A percentile compares a stretch with the other conserved stretches of the same genome.
phyloP scores from a whole-genome alignment of 768 basidiomycete genomes.

The Kwoniella dejecticola region DNA sequence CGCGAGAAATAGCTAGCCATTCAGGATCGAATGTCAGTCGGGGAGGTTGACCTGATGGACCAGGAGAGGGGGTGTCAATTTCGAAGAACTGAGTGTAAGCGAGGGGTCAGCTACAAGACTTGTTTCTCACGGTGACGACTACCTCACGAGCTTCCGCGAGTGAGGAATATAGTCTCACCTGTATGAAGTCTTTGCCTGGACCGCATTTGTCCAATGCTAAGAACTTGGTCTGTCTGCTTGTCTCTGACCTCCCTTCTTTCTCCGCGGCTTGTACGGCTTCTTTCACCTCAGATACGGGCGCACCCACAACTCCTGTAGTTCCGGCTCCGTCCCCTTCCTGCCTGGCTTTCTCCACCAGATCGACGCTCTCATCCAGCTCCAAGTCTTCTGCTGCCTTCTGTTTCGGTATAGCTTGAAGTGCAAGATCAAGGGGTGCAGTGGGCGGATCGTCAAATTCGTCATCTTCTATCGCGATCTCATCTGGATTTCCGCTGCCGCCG shows the following conservation, averaged over 20 bases:
- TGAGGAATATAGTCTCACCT: constrained; percentile 68
- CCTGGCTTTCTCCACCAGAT: constrained; percentile 46
- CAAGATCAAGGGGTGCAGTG: neutral
- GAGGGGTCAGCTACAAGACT: too few relatives aligned
- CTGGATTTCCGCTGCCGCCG: constrained; percentile 29
- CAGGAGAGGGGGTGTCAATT: constrained; percentile 55
- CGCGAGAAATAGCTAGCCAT: constrained; percentile 92
- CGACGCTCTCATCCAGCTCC: constrained; percentile 45
- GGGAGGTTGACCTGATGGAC: constrained; percentile 31
- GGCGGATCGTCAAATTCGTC: constrained; percentile 27
- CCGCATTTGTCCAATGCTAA: constrained; percentile 90
- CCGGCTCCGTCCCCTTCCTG: constrained; percentile 28
- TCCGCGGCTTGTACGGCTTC: constrained; percentile 47
- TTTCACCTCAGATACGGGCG: constrained; percentile 19
- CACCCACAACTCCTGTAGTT: constrained; percentile 32
- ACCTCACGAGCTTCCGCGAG: too few relatives aligned
- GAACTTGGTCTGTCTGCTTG: constrained; percentile 66
- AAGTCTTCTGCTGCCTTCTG: neutral
- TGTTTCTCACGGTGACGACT: too few relatives aligned
- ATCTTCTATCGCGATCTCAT: constrained; percentile 47
- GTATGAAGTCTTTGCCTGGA: constrained; percentile 70
- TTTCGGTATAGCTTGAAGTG: neutral
- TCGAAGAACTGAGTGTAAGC: constrained; percentile 71
- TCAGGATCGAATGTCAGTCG: constrained; percentile 74
- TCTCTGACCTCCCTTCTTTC: constrained; percentile 14